Conservation (phyloP, 2,329 filamentous ascomycete genomes). For the Colletotrichum siamense region DNA sequence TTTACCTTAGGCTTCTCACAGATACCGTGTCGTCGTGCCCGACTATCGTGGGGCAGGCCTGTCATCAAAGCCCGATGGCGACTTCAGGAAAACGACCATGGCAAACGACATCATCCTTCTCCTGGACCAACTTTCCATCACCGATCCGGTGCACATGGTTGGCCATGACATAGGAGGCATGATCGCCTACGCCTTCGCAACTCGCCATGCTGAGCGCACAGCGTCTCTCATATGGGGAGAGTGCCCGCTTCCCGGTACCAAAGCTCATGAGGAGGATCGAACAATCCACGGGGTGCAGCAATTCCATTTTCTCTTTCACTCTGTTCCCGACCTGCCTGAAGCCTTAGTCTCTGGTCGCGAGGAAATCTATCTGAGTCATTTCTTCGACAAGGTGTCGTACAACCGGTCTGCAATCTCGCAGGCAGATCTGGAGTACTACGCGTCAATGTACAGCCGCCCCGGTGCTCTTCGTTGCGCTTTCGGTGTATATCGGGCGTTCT, state of each 20-base stretch:
- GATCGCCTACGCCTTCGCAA: constrained; percentile 29
- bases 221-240: not conserved
- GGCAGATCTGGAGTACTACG: constrained; percentile 44
- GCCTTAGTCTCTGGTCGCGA: constrained; percentile 42
- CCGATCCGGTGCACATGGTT: constrained; percentile 44
- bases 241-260: not conserved
- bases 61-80: constrained; percentile 37
- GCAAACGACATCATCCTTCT: constrained; percentile 41
- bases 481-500: constrained; percentile 36
- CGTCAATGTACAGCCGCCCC: constrained; percentile 35
- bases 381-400: constrained; percentile 41
- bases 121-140: constrained; percentile 35
- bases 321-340: not conserved
- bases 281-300: not conserved
- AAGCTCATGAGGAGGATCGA: not conserved
- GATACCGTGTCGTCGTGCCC: constrained; percentile 42
- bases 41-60: constrained; percentile 45
- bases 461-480: constrained; percentile 38
- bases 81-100: constrained; percentile 45
- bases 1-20: not conserved
- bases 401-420: constrained; percentile 39
- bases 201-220: not conserved
- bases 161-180: constrained; percentile 55
- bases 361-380: constrained; percentile 46
- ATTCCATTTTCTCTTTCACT: not conserved